Evolutionary conservation across 306 rosid genomes (phyloP), one percentile per base, ranked within the genome.

Genomic region (Cucumis melo): DNA sequence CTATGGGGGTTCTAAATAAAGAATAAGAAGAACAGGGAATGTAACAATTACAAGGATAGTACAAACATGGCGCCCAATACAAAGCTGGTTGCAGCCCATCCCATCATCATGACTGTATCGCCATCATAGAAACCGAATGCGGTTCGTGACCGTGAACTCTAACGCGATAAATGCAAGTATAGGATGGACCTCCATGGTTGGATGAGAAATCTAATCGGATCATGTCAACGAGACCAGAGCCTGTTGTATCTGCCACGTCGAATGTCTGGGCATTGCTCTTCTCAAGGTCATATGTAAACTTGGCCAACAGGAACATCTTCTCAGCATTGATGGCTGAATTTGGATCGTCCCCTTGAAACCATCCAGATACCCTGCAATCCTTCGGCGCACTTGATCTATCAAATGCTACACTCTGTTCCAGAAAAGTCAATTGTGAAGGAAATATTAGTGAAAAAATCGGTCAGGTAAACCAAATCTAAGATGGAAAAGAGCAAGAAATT

Each of bases 211-310:
- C 98, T 8, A 95, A 86, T 90, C 93, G 86, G 50, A 95, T 81
- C 3, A 88, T 90, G 88, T 95, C 87, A 2, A 95, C 64, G 27
- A 87, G 74, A 36, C 84, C 76, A 14, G 87, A 50, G 36, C 81
- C 81, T 1, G 85, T 81, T 5, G 89, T 86, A 59, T 80, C 82
- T 80, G 85, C 50, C 61, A 89, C 87, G 53, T 85, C 62, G 81
- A 84, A 87, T 54, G 98, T 95, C 84, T 95, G 99, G 39, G 98
- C 99, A 81, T 95, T 92, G 90, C 97, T 92, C 85, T 86, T 95
- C 85, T 89, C 93, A 21, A 95, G 98, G 79, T 92, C 96, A 36
- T 92, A 95, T 3, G 85, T 82, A 42, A 95, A 88, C 77, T 95
- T 96, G 4, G 88, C 38, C 39, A 95, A 63, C 20, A 77, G 87